Evolutionary conservation across 805 yeast species (phyloP), one percentile per base, ranked within the genome.

Genomic region (Starmerella asiatica): DNA sequence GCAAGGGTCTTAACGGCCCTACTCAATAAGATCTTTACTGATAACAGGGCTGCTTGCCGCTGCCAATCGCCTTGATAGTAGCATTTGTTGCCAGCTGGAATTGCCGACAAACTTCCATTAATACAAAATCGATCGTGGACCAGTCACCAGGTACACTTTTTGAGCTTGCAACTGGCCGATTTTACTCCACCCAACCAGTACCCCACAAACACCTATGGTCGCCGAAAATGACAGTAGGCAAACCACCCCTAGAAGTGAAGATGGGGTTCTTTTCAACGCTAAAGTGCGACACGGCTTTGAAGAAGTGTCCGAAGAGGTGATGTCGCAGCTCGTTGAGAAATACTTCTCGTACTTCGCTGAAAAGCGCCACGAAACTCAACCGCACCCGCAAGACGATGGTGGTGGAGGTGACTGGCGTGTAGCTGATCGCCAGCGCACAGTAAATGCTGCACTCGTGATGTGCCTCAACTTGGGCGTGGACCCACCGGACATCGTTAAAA

Each of bases 401-500:
- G 37, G 40, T 15, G 60, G 74, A 4, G 42, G 43, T 2, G 96
- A 88, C 55, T 91, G 98, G 98, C 80, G 93, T 48, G 80, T 84
- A 69, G 75, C 79, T 45, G 94, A 85, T 50, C 72, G 95, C 32
- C 94, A 81, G 54, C 81, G 86, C 56, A 91, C 98, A 1, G 84
- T 86, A 11, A 77, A 82, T 39, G 98, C 96, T 0, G 96, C 94
- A 14, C 64, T 91, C 7, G 85, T 91, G 36, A 63, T 91, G 36
- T 91, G 98, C 58, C 64, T 91, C 29, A 91, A 91, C 55, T 60
- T 88, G 20, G 96, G 97, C 7, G 95, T 91, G 1, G 97, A 88
- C 50, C 98, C 98, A 2, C 98, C 98, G 1, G 98, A 91, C 59
- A 75, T 86, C 21, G 75, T 82, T 56, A 83, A 85, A 56, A 84